Percentiles rank a stretch among this genome's conserved stretches.
Evolutionary conservation across 257 asterid genomes (phyloP).

Genomic region (Oldenlandia corymbosa): DNA sequence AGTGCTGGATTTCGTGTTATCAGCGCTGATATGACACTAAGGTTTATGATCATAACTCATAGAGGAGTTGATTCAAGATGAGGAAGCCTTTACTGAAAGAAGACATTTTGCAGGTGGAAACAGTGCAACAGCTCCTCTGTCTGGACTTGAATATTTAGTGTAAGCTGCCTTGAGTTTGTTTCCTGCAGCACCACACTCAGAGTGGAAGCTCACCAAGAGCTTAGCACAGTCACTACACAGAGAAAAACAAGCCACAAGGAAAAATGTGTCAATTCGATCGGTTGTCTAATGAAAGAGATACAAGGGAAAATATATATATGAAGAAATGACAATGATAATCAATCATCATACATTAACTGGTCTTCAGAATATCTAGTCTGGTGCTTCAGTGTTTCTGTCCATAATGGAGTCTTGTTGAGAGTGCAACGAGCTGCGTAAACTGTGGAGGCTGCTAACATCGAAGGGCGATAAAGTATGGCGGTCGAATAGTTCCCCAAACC

Average conservation of each 20-base stretch:
- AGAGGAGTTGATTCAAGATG: too few relatives aligned
- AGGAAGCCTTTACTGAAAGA: too few relatives aligned
- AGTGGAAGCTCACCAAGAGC: conserved; percentile 48
- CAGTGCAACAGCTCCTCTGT: conserved; percentile 61
- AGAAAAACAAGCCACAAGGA: background rate
- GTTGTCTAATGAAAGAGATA: background rate
- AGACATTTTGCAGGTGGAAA: conserved; percentile 55
- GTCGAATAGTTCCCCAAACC: conserved; percentile 58
- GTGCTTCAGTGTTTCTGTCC: conserved; percentile 72
- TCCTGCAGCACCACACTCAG: conserved; percentile 43
- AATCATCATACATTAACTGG: conserved; percentile 53
- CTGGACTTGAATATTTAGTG: conserved; percentile 52
- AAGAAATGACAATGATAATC: background rate
- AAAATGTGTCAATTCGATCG: too few relatives aligned
- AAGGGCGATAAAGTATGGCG: conserved; percentile 36
- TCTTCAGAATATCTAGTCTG: conserved; percentile 58
- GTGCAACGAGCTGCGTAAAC: conserved; percentile 83
- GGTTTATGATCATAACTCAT: too few relatives aligned
- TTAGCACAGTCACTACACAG: conserved; percentile 54
- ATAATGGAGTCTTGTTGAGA: conserved; percentile 43
- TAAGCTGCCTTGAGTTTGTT: conserved; percentile 56
- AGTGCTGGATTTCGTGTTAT: too few relatives aligned
- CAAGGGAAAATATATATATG: background rate
- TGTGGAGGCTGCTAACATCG: conserved; percentile 65
- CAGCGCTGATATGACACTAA: too few relatives aligned